phyloP scores from a whole-genome alignment of 192 early-diverging fungal species.

The Anaeromyces robustus region DNA sequence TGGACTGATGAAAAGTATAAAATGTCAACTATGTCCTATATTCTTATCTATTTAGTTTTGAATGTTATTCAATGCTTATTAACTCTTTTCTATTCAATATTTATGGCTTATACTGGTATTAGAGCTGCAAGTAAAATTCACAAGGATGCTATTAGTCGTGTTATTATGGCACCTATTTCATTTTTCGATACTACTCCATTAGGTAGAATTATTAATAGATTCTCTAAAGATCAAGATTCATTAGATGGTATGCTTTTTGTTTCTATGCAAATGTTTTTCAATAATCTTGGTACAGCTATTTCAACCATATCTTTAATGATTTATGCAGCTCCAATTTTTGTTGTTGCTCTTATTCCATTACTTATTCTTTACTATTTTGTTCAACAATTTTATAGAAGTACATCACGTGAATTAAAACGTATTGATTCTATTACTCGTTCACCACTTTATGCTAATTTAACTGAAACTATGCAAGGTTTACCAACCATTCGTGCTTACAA shows the following conservation, averaged over 20 bases:
- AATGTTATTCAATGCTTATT: constrained; percentile 41
- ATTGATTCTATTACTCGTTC: constrained; percentile 34
- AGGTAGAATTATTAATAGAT: constrained; percentile 76
- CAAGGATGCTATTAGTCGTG: constrained; percentile 40
- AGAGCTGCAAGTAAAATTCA: constrained; percentile 51
- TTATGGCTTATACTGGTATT: constrained; percentile 40
- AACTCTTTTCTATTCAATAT: constrained; percentile 33
- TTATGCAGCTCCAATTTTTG: constrained; percentile 25
- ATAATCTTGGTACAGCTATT: constrained; percentile 35
- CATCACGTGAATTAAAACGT: constrained; percentile 40
- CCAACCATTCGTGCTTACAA: constrained; percentile 40
- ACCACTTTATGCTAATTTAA: constrained; percentile 37
- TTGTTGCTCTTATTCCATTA: constrained; percentile 26
- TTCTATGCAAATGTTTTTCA: constrained; percentile 44
- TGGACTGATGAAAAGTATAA: constrained; percentile 30
- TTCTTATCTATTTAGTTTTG: constrained; percentile 46
- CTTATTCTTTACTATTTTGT: constrained; percentile 14
- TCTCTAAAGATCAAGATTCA: constrained; percentile 65
- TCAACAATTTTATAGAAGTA: constrained; percentile 32
- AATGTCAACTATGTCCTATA: constrained; percentile 22
- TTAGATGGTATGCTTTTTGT: constrained; percentile 52
- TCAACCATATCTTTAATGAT: constrained; percentile 33
- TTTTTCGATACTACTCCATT: constrained; percentile 87
- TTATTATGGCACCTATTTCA: constrained; percentile 53
- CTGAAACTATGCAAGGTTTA: constrained; percentile 36